Base-by-base conservation (phyloP, 306 rosid genomes). In the Corylus avellana region DNA sequence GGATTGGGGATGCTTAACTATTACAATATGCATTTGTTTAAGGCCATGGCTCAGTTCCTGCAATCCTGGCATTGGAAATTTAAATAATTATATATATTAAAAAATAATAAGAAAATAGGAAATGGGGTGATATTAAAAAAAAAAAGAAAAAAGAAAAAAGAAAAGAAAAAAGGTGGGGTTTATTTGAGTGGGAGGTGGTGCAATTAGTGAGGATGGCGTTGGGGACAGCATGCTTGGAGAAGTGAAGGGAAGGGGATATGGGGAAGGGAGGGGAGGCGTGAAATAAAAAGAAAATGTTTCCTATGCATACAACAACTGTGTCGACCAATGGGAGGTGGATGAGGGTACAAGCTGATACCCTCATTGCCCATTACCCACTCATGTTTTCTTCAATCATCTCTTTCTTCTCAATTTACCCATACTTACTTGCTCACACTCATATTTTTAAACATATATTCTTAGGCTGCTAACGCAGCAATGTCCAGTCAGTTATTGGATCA, bases 31-130 rank as follows among this genome's bases (percentile, higher is more conserved):
- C 18, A 50, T 37, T 71, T 75, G 67, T 85, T 81, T 76, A 86
- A 87, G 87, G 87, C 82, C 79, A 86, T 81, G 89, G 85, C 84
- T 85, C 86, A 76, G 82, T 87, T 91, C 95, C 94, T 85, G 89
- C 92, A 81, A 85, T 84, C 86, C 92, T 75, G 92, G 77, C 83
- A 81, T 76, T 70, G 69, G 61, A 77, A 57, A 75, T 39, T 66
- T 59, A 77, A 71, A 37, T 47, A 64, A 69, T 84, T 75, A n/a
- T 72, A 72, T 20, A 70, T 78, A n/a, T 18, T 58, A 84, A 32
- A 66, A 72, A 66, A 53, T 13, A 22, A 32, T 22, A 74, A 69
- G 51, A 78, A 78, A 70, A 22, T 75, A 29, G 68, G 64, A 79
- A 72, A 25, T 75, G 81, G 78, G 70, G 12, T 70, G 7, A 64